These are phyloP conservation scores for Phalaenopsis hybrid DNA, from an alignment of 116 monocot genomes.

Conservation along the genomic window DNA sequence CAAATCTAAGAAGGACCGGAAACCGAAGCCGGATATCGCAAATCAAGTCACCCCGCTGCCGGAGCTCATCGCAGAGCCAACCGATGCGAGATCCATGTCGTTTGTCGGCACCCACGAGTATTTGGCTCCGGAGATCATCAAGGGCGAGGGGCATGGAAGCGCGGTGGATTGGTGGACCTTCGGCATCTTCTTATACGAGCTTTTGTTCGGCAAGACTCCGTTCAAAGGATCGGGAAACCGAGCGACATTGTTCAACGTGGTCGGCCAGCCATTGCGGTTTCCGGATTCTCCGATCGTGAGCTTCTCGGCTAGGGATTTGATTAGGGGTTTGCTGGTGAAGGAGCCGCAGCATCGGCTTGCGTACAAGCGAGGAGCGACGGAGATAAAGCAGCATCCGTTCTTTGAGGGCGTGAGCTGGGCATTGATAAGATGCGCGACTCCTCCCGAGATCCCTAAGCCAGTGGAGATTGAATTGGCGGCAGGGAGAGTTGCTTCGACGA, in stretches of 20 bases:
- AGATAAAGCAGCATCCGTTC: conserved; percentile 73
- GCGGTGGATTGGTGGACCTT: conserved; percentile 84
- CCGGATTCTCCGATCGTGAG: conserved; percentile 56
- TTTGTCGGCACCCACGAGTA: conserved; percentile 81
- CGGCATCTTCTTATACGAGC: conserved; percentile 69
- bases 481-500: conserved; percentile 23
- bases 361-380: conserved; percentile 61
- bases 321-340: conserved; percentile 58
- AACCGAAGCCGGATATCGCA: conserved; percentile 34
- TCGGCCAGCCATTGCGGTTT: conserved; percentile 57
- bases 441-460: conserved; percentile 48
- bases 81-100: conserved; percentile 69
- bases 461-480: conserved; percentile 26
- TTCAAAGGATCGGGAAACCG: conserved; percentile 67
- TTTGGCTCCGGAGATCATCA: conserved; percentile 67
- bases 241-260: conserved; percentile 68
- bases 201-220: conserved; percentile 58
- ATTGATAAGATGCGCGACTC: conserved; percentile 53
- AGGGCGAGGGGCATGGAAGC: conserved; percentile 74
- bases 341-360: conserved; percentile 68
- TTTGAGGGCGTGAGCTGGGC: conserved; percentile 71
- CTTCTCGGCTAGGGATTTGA: conserved; percentile 48
- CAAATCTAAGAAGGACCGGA: conserved; percentile 50
- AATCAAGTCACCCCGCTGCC: conserved; percentile 66
- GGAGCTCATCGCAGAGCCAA: conserved; percentile 70